Conservation (phyloP, 805 yeast species). For the Yarrowia sp. region DNA sequence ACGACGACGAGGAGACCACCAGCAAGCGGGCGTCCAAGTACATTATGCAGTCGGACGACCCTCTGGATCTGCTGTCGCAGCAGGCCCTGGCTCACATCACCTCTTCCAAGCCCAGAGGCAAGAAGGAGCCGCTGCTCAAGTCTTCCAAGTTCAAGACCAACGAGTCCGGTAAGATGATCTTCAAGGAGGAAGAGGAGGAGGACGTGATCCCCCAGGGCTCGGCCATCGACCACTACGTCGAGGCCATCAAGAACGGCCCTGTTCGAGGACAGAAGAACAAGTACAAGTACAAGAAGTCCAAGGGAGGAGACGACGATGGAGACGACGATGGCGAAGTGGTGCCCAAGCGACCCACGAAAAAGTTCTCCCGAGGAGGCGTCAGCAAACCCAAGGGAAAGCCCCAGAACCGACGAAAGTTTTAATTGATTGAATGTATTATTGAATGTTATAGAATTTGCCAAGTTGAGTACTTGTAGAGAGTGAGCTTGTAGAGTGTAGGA, state of each 20-base stretch:
- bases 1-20: conserved; percentile 51
- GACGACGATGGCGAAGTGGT: conserved; percentile 53
- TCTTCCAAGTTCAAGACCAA: conserved; percentile 55
- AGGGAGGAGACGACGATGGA: conserved; percentile 62
- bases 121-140: conserved; percentile 42
- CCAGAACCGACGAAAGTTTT: conserved; percentile 36
- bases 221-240: conserved; percentile 90
- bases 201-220: conserved; percentile 42
- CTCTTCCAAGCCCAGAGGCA: conserved; percentile 78
- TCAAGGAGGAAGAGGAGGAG: conserved; percentile 56
- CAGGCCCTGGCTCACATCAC: conserved; percentile 86
- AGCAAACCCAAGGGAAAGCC: conserved; percentile 32
- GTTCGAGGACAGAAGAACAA: conserved; percentile 91
- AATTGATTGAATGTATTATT: neutral
- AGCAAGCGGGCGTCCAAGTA: conserved; percentile 52
- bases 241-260: conserved; percentile 92
- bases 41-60: conserved; percentile 78
- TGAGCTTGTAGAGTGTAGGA: too few relatives aligned
- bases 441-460: neutral
- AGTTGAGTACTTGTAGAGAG: neutral
- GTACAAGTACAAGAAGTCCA: conserved; percentile 79
- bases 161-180: conserved; percentile 70
- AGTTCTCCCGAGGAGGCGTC: conserved; percentile 33
- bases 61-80: conserved; percentile 87
- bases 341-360: conserved; percentile 21